A percentile compares a stretch with the other conserved stretches of the same genome.
Conservation (phyloP, 2,329 filamentous ascomycete species). For the Pseudophaeomoniella oleicola region DNA sequence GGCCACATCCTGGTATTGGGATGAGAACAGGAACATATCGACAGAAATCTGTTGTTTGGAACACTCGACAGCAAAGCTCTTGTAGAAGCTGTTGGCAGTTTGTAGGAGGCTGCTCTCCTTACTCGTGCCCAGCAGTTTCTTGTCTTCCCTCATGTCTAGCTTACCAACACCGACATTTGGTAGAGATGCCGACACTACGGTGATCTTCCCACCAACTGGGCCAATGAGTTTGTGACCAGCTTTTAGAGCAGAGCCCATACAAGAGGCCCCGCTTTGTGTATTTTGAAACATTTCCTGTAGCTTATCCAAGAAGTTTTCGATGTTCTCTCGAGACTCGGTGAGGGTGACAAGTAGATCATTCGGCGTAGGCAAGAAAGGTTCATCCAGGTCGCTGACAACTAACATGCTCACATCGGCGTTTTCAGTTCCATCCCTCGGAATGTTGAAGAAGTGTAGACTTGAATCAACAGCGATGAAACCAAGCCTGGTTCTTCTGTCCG, state of each 20-base stretch:
- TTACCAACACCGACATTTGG: slow-evolving; percentile 84
- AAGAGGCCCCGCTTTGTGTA: slow-evolving; percentile 78
- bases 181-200: slow-evolving; percentile 75
- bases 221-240: slow-evolving; percentile 94
- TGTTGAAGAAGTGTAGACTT: slow-evolving; percentile 88
- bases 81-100: slow-evolving; percentile 93
- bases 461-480: slow-evolving; percentile 95
- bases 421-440: slow-evolving; percentile 77
- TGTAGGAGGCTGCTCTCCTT: slow-evolving; percentile 82
- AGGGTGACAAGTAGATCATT: slow-evolving; percentile 82
- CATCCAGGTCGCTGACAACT: slow-evolving; percentile 86
- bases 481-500: slow-evolving; percentile 77
- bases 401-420: slow-evolving; percentile 78
- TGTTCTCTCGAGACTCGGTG: slow-evolving; percentile 74
- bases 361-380: slow-evolving; percentile 90
- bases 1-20: slow-evolving; percentile 93
- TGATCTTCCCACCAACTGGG: slow-evolving; percentile 85
- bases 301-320: slow-evolving; percentile 81
- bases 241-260: slow-evolving; percentile 84
- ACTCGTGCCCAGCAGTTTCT: slow-evolving; percentile 84
- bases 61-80: slow-evolving; percentile 96
- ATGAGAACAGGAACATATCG: slow-evolving; percentile 95
- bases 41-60: slow-evolving; percentile 98
- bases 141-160: slow-evolving; percentile 87
- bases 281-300: slow-evolving; percentile 94